Conservation (phyloP, 768 basidiomycete genomes). For the Pleurotus djamor region DNA sequence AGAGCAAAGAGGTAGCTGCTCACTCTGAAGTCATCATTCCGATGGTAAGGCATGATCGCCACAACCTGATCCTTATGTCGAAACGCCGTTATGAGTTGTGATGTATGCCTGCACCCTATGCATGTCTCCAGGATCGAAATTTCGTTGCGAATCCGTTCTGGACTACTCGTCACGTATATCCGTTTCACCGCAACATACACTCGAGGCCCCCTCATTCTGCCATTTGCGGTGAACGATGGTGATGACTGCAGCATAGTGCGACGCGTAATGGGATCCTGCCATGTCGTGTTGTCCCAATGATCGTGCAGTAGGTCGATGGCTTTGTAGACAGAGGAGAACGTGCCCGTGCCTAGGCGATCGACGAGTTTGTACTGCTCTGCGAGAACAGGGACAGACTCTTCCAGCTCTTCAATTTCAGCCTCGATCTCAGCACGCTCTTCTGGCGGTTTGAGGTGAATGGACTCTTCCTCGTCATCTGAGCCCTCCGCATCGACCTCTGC, state of each 20-base stretch:
- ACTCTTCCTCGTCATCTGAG: slow-evolving; percentile 57
- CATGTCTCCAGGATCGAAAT: slow-evolving; percentile 85
- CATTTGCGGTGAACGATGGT: slow-evolving; percentile 61
- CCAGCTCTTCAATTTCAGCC: slow-evolving; percentile 74
- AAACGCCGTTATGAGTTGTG: slow-evolving; percentile 94
- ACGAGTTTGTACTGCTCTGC: slow-evolving; percentile 70
- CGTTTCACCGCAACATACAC: slow-evolving; percentile 93
- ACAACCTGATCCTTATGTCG: slow-evolving; percentile 90
- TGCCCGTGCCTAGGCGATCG: slow-evolving; percentile 94
- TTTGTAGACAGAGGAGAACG: slow-evolving; percentile 99
- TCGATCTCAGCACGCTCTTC: slow-evolving; percentile 76
- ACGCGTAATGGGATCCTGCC: slow-evolving; percentile 66
- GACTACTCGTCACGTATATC: slow-evolving; percentile 95
- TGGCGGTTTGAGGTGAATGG: slow-evolving; percentile 50
- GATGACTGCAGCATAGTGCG: slow-evolving; percentile 28
- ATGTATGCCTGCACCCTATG: slow-evolving; percentile 83
- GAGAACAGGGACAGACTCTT: slow-evolving; percentile 65
- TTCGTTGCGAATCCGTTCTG: slow-evolving; percentile 91
- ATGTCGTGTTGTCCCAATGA: slow-evolving; percentile 74
- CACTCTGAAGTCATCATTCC: slow-evolving; percentile 92
- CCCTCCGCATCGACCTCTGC: slow-evolving; percentile 22
- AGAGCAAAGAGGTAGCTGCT: slow-evolving; percentile 20
- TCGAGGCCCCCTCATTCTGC: slow-evolving; percentile 41
- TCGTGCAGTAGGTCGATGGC: slow-evolving; percentile 78
- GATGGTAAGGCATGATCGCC: slow-evolving; percentile 90